phyloP scores from a whole-genome alignment of 129 eudicot species.

The Arctium minus region DNA sequence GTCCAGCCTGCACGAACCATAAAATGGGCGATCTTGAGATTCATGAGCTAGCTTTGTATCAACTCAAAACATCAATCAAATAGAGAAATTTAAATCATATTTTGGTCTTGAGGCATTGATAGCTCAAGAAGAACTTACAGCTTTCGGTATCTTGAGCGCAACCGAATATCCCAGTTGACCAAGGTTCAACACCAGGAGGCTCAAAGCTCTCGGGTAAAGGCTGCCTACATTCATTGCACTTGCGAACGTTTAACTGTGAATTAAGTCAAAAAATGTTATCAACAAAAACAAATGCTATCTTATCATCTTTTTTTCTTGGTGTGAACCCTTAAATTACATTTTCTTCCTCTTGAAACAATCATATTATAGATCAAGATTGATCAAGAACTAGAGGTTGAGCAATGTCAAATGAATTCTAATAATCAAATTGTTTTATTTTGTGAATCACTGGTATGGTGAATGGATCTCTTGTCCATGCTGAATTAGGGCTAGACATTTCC shows the following conservation, averaged over 20 bases:
- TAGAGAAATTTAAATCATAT: neutral
- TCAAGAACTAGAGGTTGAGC: neutral
- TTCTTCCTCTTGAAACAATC: neutral
- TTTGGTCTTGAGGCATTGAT: neutral
- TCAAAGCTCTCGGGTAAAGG: constrained; percentile 68
- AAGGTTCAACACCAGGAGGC: constrained; percentile 72
- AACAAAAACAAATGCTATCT: neutral
- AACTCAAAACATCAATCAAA: neutral
- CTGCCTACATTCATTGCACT: constrained; percentile 76
- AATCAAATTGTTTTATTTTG: neutral
- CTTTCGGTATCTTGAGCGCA: constrained; percentile 68
- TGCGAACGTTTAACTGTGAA: constrained; percentile 58
- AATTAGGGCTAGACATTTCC: neutral
- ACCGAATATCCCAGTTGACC: constrained; percentile 64
- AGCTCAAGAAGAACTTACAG: constrained; percentile 33
- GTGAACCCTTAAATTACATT: neutral
- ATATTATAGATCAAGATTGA: neutral
- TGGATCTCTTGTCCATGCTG: neutral
- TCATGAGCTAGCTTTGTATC: neutral
- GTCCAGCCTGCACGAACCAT: constrained; percentile 46
- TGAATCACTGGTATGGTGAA: neutral
- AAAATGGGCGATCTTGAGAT: neutral
- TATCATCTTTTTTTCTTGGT: neutral
- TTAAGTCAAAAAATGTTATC: neutral
- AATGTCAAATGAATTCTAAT: neutral